Base-by-base conservation (phyloP, 2,329 filamentous ascomycete species). In the Teratosphaeria gauchensis region DNA sequence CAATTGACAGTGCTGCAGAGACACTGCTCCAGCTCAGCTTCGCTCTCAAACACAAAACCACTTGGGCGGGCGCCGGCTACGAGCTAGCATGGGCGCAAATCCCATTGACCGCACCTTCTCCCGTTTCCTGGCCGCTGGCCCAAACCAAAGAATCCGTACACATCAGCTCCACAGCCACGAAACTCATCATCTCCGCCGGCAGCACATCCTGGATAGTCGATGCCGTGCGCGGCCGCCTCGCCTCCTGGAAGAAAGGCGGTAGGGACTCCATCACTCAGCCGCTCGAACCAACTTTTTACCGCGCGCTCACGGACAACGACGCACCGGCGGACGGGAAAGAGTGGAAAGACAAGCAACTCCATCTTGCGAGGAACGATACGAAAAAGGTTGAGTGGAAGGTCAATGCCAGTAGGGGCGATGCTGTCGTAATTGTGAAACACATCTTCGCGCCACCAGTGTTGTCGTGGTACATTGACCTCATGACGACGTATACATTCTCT, bases 241-340 rank as follows among this genome's bases (percentile, higher is more conserved):
- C 21, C 7, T 64, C 62, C 4, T 69, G 67, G 67, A 59, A 61
- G 52, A 68, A 68, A 54, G n/a, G 57, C 14, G 62, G 62, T 54
- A 60, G 58, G 16, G 54, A 66, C 19, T 1, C 68, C 14, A 58
- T 68, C 33, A 19, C 63, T 1, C 57, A 64, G 32, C 59, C 64
- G 4, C 33, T 68, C 2, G 57, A 63, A 31, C 63, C 65, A 4
- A 63, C 56, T 5, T 82, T 88, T 71, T 87, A 84, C 79, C 82
- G 85, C 4, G 82, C 85, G 0, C 78, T 80, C 14, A 88, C 84
- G 0, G 83, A 88, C 69, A 88, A 88, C 64, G 85, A 88, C 65
- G 73, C 75, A 0, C 77, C 80, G 0, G 66, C 72, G 16, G 80
- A 82, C 11, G 76, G 80, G 3, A 78, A 77, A 4, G 82, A 86